These are phyloP conservation scores for Trametes cinnabarina DNA, from an alignment of 768 basidiomycete species.

Conservation along the genomic window DNA sequence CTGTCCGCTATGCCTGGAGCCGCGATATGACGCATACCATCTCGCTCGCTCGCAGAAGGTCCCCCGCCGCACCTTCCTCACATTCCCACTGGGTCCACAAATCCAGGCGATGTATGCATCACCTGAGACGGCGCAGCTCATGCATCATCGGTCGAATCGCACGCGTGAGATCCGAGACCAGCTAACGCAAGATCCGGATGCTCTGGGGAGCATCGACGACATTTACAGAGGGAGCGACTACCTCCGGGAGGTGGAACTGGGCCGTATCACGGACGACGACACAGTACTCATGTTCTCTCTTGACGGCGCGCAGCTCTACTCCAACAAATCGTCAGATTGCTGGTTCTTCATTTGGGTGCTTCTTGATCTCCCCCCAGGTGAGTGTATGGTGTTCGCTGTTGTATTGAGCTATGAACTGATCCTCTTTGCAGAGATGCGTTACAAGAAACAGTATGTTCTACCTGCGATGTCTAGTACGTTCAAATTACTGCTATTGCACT, in stretches of 20 bases:
- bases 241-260: conserved; percentile 22
- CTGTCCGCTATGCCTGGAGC: conserved; percentile 34
- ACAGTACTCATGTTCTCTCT: conserved; percentile 25
- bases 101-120: conserved; percentile 37
- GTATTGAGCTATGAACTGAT: no score
- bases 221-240: conserved; percentile 31
- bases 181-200: not conserved
- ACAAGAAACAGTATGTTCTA: conserved; percentile 31
- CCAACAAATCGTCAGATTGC: conserved; percentile 31
- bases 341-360: conserved; percentile 35
- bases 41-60: conserved; percentile 1
- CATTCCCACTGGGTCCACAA: conserved; percentile 43
- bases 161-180: not conserved
- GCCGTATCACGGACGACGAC: conserved; percentile 27
- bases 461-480: no score
- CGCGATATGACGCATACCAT: conserved; percentile 26
- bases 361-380: conserved; percentile 21
- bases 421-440: no score
- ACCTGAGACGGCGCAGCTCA: not conserved
- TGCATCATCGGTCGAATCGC: not conserved
- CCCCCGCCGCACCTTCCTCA: conserved; percentile 35
- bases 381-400: no score
- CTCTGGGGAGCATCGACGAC: conserved; percentile 25
- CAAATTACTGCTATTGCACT: no score
- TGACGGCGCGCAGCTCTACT: conserved; percentile 31